Evolutionary conservation across 352 stramenopile genomes (phyloP).

Genomic region (Peronosclerospora sorghi): DNA sequence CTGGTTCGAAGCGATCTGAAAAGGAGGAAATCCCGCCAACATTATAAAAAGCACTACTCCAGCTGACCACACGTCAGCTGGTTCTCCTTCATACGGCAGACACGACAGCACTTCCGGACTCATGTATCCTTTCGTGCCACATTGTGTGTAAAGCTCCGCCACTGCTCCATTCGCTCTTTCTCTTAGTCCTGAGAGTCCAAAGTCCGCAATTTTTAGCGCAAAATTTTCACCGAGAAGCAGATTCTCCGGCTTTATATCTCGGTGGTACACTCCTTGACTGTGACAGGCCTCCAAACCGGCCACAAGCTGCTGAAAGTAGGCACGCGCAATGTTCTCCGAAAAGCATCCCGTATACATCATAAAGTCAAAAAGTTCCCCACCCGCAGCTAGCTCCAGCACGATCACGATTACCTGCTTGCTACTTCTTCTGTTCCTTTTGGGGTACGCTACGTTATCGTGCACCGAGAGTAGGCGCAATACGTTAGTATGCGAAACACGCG

Average conservation of each 20-base stretch:
- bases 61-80: constrained; percentile 86
- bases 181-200: constrained; percentile 88
- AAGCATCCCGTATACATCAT: constrained; percentile 91
- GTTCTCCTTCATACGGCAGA: constrained; percentile 73
- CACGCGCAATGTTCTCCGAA: constrained; percentile 73
- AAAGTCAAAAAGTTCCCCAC: constrained; percentile 86
- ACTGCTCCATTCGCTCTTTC: too few species aligned
- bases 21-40: constrained; percentile 87
- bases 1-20: constrained; percentile 78
- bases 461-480: constrained; percentile 74
- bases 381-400: constrained; percentile 79
- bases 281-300: constrained; percentile 74
- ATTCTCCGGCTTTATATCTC: constrained; percentile 92
- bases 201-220: constrained; percentile 90
- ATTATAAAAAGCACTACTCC: constrained; percentile 92
- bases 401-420: constrained; percentile 81
- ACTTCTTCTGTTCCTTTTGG: constrained; percentile 52
- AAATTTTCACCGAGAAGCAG: constrained; percentile 81
- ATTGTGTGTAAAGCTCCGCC: too few species aligned
- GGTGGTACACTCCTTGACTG: constrained; percentile 76
- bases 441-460: constrained; percentile 58
- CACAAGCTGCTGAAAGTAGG: constrained; percentile 85
- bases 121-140: constrained; percentile 89
- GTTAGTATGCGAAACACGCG: constrained; percentile 68
- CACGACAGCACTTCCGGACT: constrained; percentile 85